Evolutionary conservation across 2,329 filamentous ascomycete species (phyloP).

Genomic region (Exserohilum rostratum): DNA sequence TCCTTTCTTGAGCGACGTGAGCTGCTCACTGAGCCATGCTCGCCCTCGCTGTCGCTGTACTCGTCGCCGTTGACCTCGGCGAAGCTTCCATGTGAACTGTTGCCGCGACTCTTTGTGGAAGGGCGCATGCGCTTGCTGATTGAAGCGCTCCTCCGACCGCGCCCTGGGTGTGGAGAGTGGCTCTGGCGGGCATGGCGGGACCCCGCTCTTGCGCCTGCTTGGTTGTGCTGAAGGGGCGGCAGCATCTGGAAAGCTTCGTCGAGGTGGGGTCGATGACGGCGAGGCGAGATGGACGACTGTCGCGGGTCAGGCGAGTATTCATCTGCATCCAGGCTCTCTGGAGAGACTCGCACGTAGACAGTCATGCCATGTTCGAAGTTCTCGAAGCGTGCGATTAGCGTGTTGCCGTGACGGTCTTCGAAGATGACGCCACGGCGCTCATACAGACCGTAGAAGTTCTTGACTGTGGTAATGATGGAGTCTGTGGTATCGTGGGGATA

Average conservation of each 20-base stretch:
- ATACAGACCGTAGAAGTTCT: constrained; percentile 98
- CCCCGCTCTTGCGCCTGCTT: constrained; percentile 69
- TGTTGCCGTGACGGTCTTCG: constrained; percentile 86
- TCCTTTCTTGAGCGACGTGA: constrained; percentile 80
- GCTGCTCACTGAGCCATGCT: constrained; percentile 71
- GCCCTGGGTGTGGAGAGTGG: constrained; percentile 71
- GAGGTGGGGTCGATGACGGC: constrained; percentile 62
- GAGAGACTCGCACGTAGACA: constrained; percentile 86
- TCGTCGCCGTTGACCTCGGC: constrained; percentile 67
- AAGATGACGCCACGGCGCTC: constrained; percentile 87
- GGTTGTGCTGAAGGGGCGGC: constrained; percentile 64
- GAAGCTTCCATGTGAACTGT: constrained; percentile 62
- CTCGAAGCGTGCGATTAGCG: constrained; percentile 92
- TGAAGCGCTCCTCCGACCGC: constrained; percentile 79
- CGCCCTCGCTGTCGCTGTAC: constrained; percentile 88
- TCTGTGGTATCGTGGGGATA: constrained; percentile 96
- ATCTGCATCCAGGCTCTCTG: constrained; percentile 58
- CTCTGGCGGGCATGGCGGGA: constrained; percentile 77
- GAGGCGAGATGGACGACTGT: constrained; percentile 56
- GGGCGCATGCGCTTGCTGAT: constrained; percentile 74
- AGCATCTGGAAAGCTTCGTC: constrained; percentile 70
- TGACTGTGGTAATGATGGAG: constrained; percentile 96
- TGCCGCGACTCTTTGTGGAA: constrained; percentile 69
- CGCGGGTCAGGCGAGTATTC: constrained; percentile 56
- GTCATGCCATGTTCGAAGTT: constrained; percentile 93